Evolutionary conservation across 1,284 basidiomycete genomes (phyloP).

Genomic region (Coniferiporia sulphurascens): DNA sequence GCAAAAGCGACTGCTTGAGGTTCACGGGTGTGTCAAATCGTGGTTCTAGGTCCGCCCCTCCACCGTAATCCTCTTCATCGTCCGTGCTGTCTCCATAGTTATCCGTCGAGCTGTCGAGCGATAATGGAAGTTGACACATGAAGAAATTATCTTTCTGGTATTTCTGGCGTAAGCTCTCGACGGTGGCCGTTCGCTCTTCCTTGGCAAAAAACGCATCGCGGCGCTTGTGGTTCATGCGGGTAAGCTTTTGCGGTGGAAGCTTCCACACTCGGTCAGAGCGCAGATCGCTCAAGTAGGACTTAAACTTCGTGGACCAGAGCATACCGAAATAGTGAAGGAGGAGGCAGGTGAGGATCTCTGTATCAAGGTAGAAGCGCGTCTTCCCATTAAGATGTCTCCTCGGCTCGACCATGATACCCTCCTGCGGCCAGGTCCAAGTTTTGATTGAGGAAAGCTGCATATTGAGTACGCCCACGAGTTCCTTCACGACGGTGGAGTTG

Average conservation of each 20-base stretch:
- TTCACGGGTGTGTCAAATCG: constrained; percentile 14
- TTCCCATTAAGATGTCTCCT: constrained; percentile 41
- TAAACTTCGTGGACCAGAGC: constrained; percentile 37
- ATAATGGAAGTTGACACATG: constrained; percentile 15
- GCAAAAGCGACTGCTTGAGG: constrained; percentile 26
- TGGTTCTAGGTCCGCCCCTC: not conserved
- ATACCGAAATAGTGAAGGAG: constrained; percentile 40
- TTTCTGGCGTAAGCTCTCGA: not conserved
- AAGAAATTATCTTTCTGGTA: constrained; percentile 14
- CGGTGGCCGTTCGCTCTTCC: not conserved
- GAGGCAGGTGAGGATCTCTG: constrained; percentile 40
- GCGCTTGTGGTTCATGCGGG: not conserved
- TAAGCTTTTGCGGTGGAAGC: constrained; percentile 1
- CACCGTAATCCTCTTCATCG: not conserved
- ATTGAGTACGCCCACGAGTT: constrained; percentile 38
- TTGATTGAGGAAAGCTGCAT: constrained; percentile 38
- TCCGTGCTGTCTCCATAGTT: not conserved
- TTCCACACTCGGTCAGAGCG: constrained; percentile 35
- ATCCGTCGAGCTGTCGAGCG: not conserved
- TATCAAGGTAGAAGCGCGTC: constrained; percentile 42
- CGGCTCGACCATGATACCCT: constrained; percentile 39
- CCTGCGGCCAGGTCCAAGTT: constrained; percentile 37
- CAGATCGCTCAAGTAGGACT: constrained; percentile 27
- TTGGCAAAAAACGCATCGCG: constrained; percentile 7
- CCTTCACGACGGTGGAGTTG: constrained; percentile 33